These are phyloP conservation scores for Fusarium verticillioides DNA, from an alignment of 2,329 filamentous ascomycete genomes.

Conservation along the genomic window DNA sequence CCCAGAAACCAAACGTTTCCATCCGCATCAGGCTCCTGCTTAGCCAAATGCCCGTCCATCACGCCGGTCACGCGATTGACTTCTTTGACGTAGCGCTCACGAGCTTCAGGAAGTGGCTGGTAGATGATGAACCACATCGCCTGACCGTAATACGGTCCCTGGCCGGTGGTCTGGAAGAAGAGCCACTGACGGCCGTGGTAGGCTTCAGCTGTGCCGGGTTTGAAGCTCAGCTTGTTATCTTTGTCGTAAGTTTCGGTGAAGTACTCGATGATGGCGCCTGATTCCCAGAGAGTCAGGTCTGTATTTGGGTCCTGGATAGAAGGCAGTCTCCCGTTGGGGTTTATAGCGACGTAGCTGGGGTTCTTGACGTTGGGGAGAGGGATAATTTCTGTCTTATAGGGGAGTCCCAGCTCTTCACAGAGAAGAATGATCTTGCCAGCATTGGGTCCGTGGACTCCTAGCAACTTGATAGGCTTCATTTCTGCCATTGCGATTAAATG, in stretches of 20 bases:
- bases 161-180: neutral
- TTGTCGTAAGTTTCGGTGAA: neutral
- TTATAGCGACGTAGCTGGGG: neutral
- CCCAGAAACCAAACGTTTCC: neutral
- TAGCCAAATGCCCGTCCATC: neutral
- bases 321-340: neutral
- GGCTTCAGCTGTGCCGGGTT: neutral
- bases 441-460: neutral
- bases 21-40: neutral
- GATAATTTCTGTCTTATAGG: neutral
- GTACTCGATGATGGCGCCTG: neutral
- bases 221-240: neutral
- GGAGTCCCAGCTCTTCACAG: neutral
- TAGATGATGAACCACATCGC: slow-evolving; percentile 1
- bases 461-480: neutral
- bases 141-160: neutral
- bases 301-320: neutral
- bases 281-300: neutral
- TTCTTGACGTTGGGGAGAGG: neutral
- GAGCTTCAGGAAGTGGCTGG: neutral
- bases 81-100: neutral
- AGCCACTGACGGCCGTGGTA: neutral
- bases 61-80: neutral
- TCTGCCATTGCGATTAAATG: neutral
- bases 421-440: neutral